These are phyloP conservation scores for Centaurea solstitialis DNA, from an alignment of 129 eudicot species.

Conservation along the genomic window DNA sequence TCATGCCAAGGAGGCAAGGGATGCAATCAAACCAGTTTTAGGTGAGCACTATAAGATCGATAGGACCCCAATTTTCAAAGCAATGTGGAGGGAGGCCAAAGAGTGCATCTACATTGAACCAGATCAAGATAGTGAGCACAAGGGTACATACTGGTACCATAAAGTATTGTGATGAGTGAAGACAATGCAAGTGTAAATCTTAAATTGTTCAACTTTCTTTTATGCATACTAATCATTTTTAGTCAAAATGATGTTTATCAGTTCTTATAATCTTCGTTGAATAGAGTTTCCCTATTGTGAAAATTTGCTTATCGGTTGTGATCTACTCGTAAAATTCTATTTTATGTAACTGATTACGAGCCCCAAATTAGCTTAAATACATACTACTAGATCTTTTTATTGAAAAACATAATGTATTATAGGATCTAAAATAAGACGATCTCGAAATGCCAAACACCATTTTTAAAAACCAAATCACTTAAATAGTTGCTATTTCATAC, in stretches of 20 bases:
- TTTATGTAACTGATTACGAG: not conserved
- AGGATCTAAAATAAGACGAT: too few relatives aligned
- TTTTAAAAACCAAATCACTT: too few relatives aligned
- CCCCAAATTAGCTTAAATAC: not conserved
- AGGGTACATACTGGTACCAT: constrained; percentile 43
- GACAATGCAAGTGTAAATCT: not conserved
- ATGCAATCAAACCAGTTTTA: constrained; percentile 39
- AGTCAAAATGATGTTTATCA: not conserved
- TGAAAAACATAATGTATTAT: too few relatives aligned
- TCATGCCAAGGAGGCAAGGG: constrained; percentile 45
- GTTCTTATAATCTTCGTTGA: not conserved
- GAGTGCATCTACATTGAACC: constrained; percentile 43
- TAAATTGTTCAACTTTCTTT: constrained; percentile 2
- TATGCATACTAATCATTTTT: constrained; percentile 11
- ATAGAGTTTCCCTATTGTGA: not conserved
- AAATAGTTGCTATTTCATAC: too few relatives aligned
- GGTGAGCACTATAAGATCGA: constrained; percentile 48
- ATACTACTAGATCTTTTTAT: too few relatives aligned
- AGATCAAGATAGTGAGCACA: constrained; percentile 33
- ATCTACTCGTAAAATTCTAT: not conserved
- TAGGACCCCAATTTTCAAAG: constrained; percentile 41
- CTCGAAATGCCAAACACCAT: too few relatives aligned
- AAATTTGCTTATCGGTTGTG: not conserved
- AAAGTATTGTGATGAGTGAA: constrained; percentile 5
- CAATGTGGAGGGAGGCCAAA: constrained; percentile 42